Conservation (phyloP, 148 eudicot genomes). For the Vaccinium myrtillus region DNA sequence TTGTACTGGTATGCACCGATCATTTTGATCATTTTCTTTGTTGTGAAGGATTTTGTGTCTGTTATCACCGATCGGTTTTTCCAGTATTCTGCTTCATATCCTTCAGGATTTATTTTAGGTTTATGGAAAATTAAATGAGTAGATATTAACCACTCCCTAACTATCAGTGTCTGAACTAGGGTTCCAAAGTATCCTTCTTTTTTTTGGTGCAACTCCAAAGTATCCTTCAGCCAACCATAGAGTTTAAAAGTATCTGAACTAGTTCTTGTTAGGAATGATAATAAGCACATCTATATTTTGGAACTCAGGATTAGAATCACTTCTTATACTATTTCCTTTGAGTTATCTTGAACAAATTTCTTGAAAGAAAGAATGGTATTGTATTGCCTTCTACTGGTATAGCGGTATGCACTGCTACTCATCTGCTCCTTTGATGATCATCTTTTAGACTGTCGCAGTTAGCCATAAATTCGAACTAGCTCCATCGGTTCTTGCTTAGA, state of each 20-base stretch:
- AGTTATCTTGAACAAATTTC: too few species aligned
- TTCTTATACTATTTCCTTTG: neutral
- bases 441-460: neutral
- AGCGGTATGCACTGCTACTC: neutral
- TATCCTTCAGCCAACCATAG: too few species aligned
- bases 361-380: neutral
- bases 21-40: neutral
- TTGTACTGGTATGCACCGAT: conserved; percentile 15
- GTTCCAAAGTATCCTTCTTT: too few species aligned
- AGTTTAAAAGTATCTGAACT: neutral
- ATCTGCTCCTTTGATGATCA: neutral
- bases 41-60: neutral
- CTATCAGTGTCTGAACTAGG: too few species aligned
- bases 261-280: neutral
- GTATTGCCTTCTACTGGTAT: neutral
- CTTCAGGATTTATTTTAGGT: neutral
- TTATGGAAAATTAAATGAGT: neutral
- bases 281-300: neutral
- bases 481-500: neutral
- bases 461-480: neutral
- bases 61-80: neutral
- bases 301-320: neutral
- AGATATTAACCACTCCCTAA: neutral
- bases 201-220: too few species aligned
- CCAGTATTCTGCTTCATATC: neutral